These are phyloP conservation scores for Aspergillus intermedius DNA, from an alignment of 2,329 filamentous ascomycete species.

Conservation along the genomic window DNA sequence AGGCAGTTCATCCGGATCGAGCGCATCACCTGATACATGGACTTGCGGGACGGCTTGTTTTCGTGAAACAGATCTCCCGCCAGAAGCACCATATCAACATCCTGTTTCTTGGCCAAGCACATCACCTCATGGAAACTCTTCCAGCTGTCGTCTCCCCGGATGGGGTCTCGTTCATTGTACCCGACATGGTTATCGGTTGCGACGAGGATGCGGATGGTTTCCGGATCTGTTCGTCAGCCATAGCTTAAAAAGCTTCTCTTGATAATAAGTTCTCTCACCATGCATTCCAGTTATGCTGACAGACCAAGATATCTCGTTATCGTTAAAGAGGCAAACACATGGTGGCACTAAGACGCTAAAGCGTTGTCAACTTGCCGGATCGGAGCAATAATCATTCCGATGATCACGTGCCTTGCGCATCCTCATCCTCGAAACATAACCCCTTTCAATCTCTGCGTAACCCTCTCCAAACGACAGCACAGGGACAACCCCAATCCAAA, in stretches of 20 bases:
- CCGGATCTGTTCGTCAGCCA: constrained; percentile 46
- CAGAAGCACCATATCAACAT: constrained; percentile 96
- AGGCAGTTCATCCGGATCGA: constrained; percentile 88
- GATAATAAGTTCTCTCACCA: background rate
- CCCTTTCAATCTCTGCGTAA: no score
- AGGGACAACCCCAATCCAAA: no score
- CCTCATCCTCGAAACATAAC: no score
- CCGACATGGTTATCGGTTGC: constrained; percentile 98
- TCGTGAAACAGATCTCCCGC: constrained; percentile 96
- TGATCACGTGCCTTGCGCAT: no score
- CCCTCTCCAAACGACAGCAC: no score
- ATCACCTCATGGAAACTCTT: constrained; percentile 92
- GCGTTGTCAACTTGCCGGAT: no score
- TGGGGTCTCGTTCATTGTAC: constrained; percentile 85
- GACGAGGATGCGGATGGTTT: constrained; percentile 90
- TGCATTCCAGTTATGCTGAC: background rate
- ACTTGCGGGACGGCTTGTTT: constrained; percentile 91
- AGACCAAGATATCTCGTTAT: no score
- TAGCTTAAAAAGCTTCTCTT: background rate
- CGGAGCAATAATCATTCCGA: no score
- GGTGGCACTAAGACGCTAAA: no score
- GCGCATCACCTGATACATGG: constrained; percentile 96
- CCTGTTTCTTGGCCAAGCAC: constrained; percentile 73
- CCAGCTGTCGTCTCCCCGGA: constrained; percentile 97
- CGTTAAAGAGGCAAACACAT: no score